A percentile compares a stretch with the other conserved stretches of the same genome.
Conservation (phyloP, 164 flowering plant species). For the Chloranthus sessilifolius region DNA sequence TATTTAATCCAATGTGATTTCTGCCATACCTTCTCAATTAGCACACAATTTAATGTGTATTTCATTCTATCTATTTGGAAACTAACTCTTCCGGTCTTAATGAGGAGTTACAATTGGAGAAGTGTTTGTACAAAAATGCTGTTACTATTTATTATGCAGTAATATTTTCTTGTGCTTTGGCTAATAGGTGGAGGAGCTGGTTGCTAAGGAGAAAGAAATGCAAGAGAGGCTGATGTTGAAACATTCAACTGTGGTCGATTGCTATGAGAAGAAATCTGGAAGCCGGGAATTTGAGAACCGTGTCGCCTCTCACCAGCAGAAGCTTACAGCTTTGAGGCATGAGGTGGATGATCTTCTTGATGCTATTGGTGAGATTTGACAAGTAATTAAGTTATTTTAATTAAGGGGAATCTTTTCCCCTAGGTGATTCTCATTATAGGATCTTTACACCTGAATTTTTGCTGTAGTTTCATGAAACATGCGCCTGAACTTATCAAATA, state of each 20-base stretch:
- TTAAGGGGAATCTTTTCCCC: background rate
- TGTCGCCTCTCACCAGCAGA: constrained; percentile 65
- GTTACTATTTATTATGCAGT: too few species aligned
- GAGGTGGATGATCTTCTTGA: constrained; percentile 90
- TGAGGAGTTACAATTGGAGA: too few species aligned
- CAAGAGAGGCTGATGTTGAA: constrained; percentile 76
- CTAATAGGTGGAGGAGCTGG: constrained; percentile 71
- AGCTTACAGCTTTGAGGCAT: constrained; percentile 52
- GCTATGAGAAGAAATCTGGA: constrained; percentile 68
- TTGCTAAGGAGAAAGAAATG: constrained; percentile 74
- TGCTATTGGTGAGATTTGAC: constrained; percentile 57
- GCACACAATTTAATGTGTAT: too few species aligned
- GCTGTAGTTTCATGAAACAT: too few species aligned
- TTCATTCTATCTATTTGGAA: too few species aligned
- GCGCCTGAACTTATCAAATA: too few species aligned
- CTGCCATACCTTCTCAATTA: too few species aligned
- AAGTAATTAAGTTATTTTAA: too few species aligned
- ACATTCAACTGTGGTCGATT: constrained; percentile 72
- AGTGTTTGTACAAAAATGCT: too few species aligned
- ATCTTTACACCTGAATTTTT: constrained; percentile 15
- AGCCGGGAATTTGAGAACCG: constrained; percentile 72
- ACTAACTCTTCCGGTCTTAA: too few species aligned
- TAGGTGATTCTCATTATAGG: background rate
- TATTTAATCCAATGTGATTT: too few species aligned
- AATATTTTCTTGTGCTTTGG: too few species aligned